Base-by-base conservation (phyloP, 805 yeast species). In the Debaryomyces hansenii region DNA sequence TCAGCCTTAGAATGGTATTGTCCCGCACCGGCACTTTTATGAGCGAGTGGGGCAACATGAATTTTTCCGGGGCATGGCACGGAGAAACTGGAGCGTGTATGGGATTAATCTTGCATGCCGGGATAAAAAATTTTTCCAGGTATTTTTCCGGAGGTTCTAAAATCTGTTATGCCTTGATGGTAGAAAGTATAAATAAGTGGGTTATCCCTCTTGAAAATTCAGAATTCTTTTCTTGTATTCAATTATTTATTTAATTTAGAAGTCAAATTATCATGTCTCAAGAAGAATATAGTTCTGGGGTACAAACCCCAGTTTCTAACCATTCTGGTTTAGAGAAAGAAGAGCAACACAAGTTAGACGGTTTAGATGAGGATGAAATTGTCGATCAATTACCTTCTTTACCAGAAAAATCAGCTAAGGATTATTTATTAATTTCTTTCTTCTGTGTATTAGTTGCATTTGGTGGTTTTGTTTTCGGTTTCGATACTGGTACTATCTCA, bases 401-500 rank as follows among this genome's bases (percentile, higher is more conserved):
- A 48, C 71, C 73, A 10, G 57, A 63, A 46, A 71, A 67, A 52
- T 48, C 64, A 9, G 46, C 55, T 41, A 65, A 62, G 46, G 76
- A 69, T 32, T 66, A 70, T 46, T 31, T 62, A 6, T 53, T 63
- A 18, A 65, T 69, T 58, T 42, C 67, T 64, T 24, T 64, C 10
- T 66, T 70, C 47, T 82, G 89, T 64, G 55, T 74, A n/a, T 56
- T 79, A 44, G 79, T 85, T 53, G 87, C 89, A 28, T 85, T 85
- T 52, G 90, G 89, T 69, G 91, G 90, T 40, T 85, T 81, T 61
- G 84, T 84, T 38, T 85, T 83, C 58, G 90, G 90, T 49, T 84
- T 84, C 77, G 90, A 84, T 70, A 85, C 88, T 42, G 90, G 90
- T 70, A 83, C 90, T 52, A 79, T 84, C 64, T 82, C 87, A 35